phyloP scores from a whole-genome alignment of 805 yeast genomes.

The Spathaspora gorwiae region DNA sequence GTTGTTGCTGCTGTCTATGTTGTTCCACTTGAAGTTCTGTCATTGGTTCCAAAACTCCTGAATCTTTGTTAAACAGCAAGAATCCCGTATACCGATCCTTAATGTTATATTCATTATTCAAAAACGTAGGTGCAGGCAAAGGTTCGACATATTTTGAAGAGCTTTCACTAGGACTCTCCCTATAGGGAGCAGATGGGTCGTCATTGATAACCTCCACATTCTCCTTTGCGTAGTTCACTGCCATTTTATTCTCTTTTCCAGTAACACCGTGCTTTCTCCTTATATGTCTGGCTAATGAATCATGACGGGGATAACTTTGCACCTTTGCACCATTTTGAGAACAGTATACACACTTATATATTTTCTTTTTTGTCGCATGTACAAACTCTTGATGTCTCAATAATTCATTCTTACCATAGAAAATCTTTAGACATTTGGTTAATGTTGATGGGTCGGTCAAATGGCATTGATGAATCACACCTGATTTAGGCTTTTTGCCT shows the following conservation, averaged over 20 bases:
- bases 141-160: constrained; percentile 12
- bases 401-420: constrained; percentile 41
- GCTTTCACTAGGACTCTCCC: background rate
- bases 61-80: constrained; percentile 17
- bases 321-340: constrained; percentile 28
- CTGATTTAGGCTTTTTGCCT: constrained; percentile 8
- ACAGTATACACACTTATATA: constrained; percentile 40
- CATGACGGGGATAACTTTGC: constrained; percentile 42
- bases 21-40: constrained; percentile 8
- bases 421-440: constrained; percentile 34
- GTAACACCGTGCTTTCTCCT: constrained; percentile 41
- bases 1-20: constrained; percentile 4
- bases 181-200: constrained; percentile 4
- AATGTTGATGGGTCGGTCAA: constrained; percentile 28
- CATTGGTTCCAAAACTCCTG: constrained; percentile 4
- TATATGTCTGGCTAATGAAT: constrained; percentile 41
- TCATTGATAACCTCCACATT: constrained; percentile 37
- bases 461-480: constrained; percentile 40
- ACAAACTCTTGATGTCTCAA: constrained; percentile 43
- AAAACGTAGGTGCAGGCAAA: constrained; percentile 26
- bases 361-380: constrained; percentile 40
- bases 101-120: constrained; percentile 26
- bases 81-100: constrained; percentile 26
- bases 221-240: constrained; percentile 41
- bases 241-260: constrained; percentile 41